Percentiles rank a stretch among this genome's conserved stretches.
phyloP scores from a whole-genome alignment of 108 stramenopile species.

The Cyclostephanos tholiformis region DNA sequence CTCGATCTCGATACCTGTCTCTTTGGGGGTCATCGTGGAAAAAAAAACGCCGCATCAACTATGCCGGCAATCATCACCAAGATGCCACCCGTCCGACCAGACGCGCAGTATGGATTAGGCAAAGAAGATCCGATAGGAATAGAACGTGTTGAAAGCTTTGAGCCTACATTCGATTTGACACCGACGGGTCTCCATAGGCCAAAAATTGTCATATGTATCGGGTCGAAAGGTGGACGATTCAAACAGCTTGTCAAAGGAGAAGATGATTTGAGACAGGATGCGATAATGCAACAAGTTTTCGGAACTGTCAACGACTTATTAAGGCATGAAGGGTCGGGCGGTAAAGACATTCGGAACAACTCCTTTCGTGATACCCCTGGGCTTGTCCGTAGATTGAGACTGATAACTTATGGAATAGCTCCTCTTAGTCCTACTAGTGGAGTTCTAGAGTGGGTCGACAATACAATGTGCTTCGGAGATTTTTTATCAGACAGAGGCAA shows the following conservation, averaged over 20 bases:
- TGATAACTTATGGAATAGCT: conserved; percentile 87
- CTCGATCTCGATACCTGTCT: conserved; percentile 54
- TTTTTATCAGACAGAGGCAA: conserved; percentile 45
- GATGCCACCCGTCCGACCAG: conserved; percentile 63
- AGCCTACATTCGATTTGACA: conserved; percentile 71
- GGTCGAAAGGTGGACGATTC: conserved; percentile 70
- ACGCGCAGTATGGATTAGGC: conserved; percentile 67
- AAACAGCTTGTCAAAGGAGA: conserved; percentile 92
- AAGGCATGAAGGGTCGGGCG: conserved; percentile 27
- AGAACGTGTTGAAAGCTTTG: conserved; percentile 71
- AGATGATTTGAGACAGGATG: conserved; percentile 97
- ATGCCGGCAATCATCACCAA: conserved; percentile 74
- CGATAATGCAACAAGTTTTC: conserved; percentile 97
- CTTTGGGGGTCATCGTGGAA: conserved; percentile 47
- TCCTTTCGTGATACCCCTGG: conserved; percentile 3
- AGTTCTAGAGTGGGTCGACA: conserved; percentile 95
- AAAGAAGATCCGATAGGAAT: conserved; percentile 69
- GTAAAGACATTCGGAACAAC: conserved; percentile 15
- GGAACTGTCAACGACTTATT: conserved; percentile 88
- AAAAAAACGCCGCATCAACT: conserved; percentile 20
- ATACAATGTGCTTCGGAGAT: conserved; percentile 83
- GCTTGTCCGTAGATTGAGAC: conserved; percentile 44
- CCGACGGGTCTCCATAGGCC: conserved; percentile 86
- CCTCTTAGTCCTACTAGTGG: conserved; percentile 92
- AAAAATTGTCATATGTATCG: conserved; percentile 86